A percentile compares a stretch with the other conserved stretches of the same genome.
These are phyloP conservation scores for Leccinum olivaceopallidum DNA, from an alignment of 768 basidiomycete genomes.

Conservation along the genomic window DNA sequence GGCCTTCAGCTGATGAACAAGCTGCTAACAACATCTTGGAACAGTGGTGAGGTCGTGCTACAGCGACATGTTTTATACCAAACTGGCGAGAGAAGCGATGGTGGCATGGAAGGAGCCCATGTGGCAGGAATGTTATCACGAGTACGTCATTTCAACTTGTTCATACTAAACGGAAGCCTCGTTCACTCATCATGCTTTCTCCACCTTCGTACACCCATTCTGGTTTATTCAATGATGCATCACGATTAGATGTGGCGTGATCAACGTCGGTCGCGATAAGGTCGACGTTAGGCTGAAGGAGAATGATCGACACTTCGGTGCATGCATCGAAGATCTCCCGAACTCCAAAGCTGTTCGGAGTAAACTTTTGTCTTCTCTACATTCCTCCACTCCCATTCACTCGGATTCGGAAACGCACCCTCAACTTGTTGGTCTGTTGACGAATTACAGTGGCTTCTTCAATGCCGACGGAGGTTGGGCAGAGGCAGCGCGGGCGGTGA, in stretches of 20 bases:
- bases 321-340: conserved; percentile 39
- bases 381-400: no score
- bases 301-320: conserved; percentile 64
- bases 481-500: conserved; percentile 67
- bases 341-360: conserved; percentile 15
- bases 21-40: neutral
- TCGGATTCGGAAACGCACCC: neutral
- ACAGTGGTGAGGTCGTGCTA: conserved; percentile 78
- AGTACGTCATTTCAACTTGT: conserved; percentile 49
- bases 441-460: conserved; percentile 52
- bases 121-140: conserved; percentile 80
- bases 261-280: conserved; percentile 24
- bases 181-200: neutral
- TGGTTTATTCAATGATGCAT: neutral
- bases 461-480: conserved; percentile 88
- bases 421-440: conserved; percentile 20
- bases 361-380: conserved; percentile 21
- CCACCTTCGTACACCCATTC: neutral
- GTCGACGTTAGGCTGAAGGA: conserved; percentile 57
- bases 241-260: conserved; percentile 26
- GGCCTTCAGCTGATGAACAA: neutral
- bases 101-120: conserved; percentile 65
- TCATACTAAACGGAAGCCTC: neutral
- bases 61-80: conserved; percentile 64
- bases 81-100: conserved; percentile 77